Base-by-base conservation (phyloP, 495 filamentous ascomycete genomes). In the Astrothelium subdiscretum region DNA sequence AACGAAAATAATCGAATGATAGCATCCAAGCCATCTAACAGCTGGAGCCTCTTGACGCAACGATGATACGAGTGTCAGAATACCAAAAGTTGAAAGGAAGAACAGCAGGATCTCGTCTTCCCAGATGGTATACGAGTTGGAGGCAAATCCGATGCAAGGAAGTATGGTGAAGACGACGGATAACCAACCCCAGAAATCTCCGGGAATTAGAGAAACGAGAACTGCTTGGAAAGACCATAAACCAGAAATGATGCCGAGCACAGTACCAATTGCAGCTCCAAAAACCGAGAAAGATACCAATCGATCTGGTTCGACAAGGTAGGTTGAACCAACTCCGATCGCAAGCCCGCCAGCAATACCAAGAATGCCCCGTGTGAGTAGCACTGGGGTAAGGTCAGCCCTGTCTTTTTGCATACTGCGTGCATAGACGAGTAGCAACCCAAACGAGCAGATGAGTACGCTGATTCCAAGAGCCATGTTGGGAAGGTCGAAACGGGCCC, bases 41-140 rank as follows among this genome's bases (percentile, higher is more conserved):
- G 77, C 71, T 11, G 77, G 70, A 12, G 79, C 74, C 32, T 82
- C 78, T 63, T 87, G 83, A 27, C 89, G 83, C 67, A 92, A 80
- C 10, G 92, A 91, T 4, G 86, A 83, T 3, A 88, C 70, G n/a
- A 88, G 79, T 32, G 83, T 81, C 40, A 84, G 76, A 24, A 90
- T 74, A 31, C 90, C 92, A 73, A 97, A 97, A 0, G 92, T 95
- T 2, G 83, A 81, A 60, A 97, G 82, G 77, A 97, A 91, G 76
- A 92, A 95, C 1, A 92, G 76, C n/a, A 95, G 79, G 52, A 95
- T 96, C 20, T 91, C 88, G 67, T 97, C 95, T 76, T 99, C 94
- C 95, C 95, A 97, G 65, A 99, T 96, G 4, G 92, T 97, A 74
- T 91, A 99, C 1, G 94, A 97, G 71, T 97, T 99, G 3, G 94